Base-by-base conservation (phyloP, 495 filamentous ascomycete genomes). In the Tuber calosporum region DNA sequence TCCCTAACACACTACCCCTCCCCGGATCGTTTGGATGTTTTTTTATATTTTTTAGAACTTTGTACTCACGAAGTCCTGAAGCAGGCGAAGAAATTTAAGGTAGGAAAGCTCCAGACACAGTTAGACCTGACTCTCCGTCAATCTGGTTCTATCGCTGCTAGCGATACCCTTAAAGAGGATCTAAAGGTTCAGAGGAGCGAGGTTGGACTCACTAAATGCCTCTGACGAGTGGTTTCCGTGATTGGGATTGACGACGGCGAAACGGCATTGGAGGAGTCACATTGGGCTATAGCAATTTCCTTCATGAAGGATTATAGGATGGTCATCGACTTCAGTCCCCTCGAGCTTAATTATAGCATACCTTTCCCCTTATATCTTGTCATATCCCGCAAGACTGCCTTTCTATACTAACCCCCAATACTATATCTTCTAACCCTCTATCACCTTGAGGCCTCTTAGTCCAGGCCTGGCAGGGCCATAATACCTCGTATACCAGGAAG, bases 1-100 rank as follows among this genome's bases (percentile, higher is more conserved):
- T 97, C 93, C 4, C 83, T 99, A 34, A 99, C 98, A 83, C 96
- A 98, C 82, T 99, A 99, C 84, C 98, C 97, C 84, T 99, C 98
- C 87, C 88, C 97, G 58, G 94, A 98, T 77, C 90, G 93, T 3
- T 97, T 96, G 1, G 95, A 99, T 80, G 98, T 97, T 83, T 99
- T 99, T 83, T 91, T 92, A 19, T 96, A 97, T 82, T 99, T 99
- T 83, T 89, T 98, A 68, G 95, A 99, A 77, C 89, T 99, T 0
- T 88, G 91, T 67, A 84, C 90, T 30, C 94, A 92, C 0, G 95
- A 99, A 82, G 86, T 99, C 39, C 89, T 90, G 77, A 97, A 97
- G 80, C 91, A 91, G 0, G 92, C 91, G 26, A 92, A 92, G 78
- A 86, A 86, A 48, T 93, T 98, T 81, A 99, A 99, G 79, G 91